phyloP scores from a whole-genome alignment of 164 flowering plant genomes.

The Litsea cubeba region DNA sequence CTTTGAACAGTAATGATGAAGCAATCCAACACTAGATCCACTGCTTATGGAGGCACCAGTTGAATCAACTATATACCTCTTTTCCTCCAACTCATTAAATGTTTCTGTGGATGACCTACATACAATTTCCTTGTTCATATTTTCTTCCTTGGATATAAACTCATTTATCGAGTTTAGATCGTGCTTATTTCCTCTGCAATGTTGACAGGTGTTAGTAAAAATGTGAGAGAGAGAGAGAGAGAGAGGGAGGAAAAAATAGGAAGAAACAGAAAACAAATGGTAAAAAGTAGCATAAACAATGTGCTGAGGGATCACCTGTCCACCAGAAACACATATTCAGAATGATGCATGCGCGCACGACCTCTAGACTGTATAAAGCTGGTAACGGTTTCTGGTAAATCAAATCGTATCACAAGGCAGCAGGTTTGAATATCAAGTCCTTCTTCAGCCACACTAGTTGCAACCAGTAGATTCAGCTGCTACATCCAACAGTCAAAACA shows the following conservation, averaged over 20 bases:
- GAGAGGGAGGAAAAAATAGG: neutral
- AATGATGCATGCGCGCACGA: conserved; percentile 93
- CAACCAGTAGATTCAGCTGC: conserved; percentile 86
- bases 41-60: conserved; percentile 80
- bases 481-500: conserved; percentile 11
- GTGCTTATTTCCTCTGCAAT: conserved; percentile 55
- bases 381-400: conserved; percentile 87
- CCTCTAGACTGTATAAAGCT: conserved; percentile 98
- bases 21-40: conserved; percentile 62
- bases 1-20: conserved; percentile 80
- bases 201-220: conserved; percentile 8
- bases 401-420: conserved; percentile 91
- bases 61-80: conserved; percentile 50
- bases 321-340: conserved; percentile 92
- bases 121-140: conserved; percentile 68
- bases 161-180: conserved; percentile 51
- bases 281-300: neutral
- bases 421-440: conserved; percentile 99
- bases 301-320: conserved; percentile 50
- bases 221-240: neutral
- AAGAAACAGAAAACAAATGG: neutral
- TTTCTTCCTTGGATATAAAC: conserved; percentile 53
- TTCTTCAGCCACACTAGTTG: conserved; percentile 98
- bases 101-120: conserved; percentile 48
- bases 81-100: conserved; percentile 36